Base-by-base conservation (phyloP, 106 monocot genomes). In the Vanilla planifolia region DNA sequence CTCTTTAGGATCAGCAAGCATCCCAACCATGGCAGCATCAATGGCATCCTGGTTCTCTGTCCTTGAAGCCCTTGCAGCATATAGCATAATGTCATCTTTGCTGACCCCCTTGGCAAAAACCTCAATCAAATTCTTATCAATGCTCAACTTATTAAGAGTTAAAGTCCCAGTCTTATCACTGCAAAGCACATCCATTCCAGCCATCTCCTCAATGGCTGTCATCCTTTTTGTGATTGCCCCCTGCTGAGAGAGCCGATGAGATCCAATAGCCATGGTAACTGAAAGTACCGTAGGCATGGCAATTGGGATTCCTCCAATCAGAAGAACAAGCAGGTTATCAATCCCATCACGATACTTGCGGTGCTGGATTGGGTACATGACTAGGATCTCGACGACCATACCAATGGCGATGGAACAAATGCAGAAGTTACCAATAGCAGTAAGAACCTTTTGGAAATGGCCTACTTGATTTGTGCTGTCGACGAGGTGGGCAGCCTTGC, bases 121-220 rank as follows among this genome's bases (percentile, higher is more conserved):
- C 69, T 96, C 95, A 17, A 96, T 65, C 1, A 91, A 69, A 59
- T 79, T 90, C 58, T 84, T 86, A 59, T 96, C 95, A 17, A 96
- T 74, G 26, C 95, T 96, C 28, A 96, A 58, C 89, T 96, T 96
- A 72, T 96, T 96, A 1, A 96, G 68, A 14, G 95, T 96, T 52
- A 96, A 56, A 0, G 95, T 96, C 16, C 95, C 95, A 0, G 95
- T 96, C 35, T 96, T 96, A 62, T 96, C 95, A 59, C 90, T 90
- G 87, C 95, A 96, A 19, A 96, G 84, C 4, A 96, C 95, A 47
- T 96, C 95, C 95, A 96, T 96, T 25, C 95, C 95, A 6, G 95
- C 95, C 95, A 96, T 90, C 61, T 96, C 95, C 78, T 96, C 95
- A n/a, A 96, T 96, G 27, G 95, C 95, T 61, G 95, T 96, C 95